These are phyloP conservation scores for Aaosphaeria arxii DNA, from an alignment of 2,329 filamentous ascomycete genomes.

Conservation along the genomic window DNA sequence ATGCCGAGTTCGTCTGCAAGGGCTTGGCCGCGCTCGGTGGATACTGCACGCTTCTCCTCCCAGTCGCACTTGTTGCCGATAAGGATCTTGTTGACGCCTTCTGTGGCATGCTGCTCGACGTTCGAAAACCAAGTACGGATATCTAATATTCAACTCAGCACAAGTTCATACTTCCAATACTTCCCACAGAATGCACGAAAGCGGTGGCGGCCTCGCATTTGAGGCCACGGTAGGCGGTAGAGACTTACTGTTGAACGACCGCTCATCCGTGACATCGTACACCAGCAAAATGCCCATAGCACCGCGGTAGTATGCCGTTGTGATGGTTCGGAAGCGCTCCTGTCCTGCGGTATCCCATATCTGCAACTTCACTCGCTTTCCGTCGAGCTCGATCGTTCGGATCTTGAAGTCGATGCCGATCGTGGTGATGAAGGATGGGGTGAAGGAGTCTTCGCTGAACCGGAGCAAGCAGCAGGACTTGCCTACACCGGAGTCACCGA, in stretches of 20 bases:
- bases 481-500: slow-evolving; percentile 93
- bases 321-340: slow-evolving; percentile 98
- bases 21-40: slow-evolving; percentile 87
- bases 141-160: slow-evolving; percentile 55
- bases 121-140: slow-evolving; percentile 99
- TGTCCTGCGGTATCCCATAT: slow-evolving; percentile 99
- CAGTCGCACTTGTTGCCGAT: slow-evolving; percentile 99
- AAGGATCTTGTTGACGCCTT: slow-evolving; percentile 99
- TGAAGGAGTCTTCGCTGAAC: slow-evolving; percentile 97
- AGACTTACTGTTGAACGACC: slow-evolving; percentile 85
- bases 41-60: slow-evolving; percentile 97
- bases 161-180: slow-evolving; percentile 4
- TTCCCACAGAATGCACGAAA: neutral
- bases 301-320: slow-evolving; percentile 95
- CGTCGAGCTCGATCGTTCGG: slow-evolving; percentile 96
- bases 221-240: neutral
- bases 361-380: slow-evolving; percentile 97
- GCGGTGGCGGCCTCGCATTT: too few species aligned
- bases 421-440: slow-evolving; percentile 95
- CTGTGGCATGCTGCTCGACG: slow-evolving; percentile 95
- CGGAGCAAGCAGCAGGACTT: slow-evolving; percentile 96
- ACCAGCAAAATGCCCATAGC: slow-evolving; percentile 98
- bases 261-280: slow-evolving; percentile 96
- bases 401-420: slow-evolving; percentile 99
- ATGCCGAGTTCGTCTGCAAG: slow-evolving; percentile 95